Evolutionary conservation across 805 yeast species (phyloP), one percentile per base, ranked within the genome.

Genomic region (Candida orba): DNA sequence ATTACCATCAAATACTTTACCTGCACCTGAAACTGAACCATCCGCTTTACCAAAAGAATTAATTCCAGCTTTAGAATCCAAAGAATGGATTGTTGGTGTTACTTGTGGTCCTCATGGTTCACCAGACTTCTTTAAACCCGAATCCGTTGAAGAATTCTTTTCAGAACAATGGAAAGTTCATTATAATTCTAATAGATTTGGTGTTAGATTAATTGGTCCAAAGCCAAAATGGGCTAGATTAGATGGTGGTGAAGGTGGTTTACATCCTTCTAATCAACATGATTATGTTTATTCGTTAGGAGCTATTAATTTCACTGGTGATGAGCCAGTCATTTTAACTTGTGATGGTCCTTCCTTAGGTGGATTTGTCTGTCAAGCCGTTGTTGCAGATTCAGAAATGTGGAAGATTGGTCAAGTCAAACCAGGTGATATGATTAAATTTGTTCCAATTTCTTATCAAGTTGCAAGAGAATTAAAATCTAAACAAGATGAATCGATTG

Each of bases 321-420:
- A 93, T 66, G 98, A 91, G 65, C 98, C 98, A 1, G 99, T 91
- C 30, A 89, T 91, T 51, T 73, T 91, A 63, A 88, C 98, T 3
- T 87, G 97, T 60, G 99, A 91, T 67, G 98, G 98, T 50, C 98
- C 99, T 35, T 85, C 96, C 10, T 76, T 91, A 45, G 98, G 99
- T 59, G 99, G 99, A 1, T 93, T 91, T 59, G 97, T 91, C 30
- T 91, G 98, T 66, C 84, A 89, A 60, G 97, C 95, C 8, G 97
- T 93, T 47, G 95, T 93, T 51, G 85, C 88, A 13, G 95, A 89
- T 58, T 87, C 95, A 34, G 99, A 93, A 68, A 79, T 93, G 83
- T 91, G 98, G 98, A 93, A 93, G 69, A 85, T 93, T 59, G 99
- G 99, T 38, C 98, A 91, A 68, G 90, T 87, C 36, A 90, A 86